These are phyloP conservation scores for Diaporthe velutina DNA, from an alignment of 2,329 filamentous ascomycete species.

Conservation along the genomic window DNA sequence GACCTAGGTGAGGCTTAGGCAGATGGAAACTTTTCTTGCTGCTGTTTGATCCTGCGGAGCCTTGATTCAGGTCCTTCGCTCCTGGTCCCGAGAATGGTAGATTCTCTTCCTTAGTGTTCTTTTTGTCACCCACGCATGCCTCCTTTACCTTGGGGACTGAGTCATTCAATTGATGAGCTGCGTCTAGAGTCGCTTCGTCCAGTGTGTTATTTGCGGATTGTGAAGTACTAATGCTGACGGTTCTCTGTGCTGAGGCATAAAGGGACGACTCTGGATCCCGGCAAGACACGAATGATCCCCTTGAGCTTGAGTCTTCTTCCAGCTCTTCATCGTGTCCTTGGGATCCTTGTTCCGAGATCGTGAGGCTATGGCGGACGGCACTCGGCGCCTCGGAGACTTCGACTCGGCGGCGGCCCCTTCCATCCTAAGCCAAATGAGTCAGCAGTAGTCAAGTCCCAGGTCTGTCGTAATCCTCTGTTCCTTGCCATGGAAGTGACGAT, in stretches of 20 bases:
- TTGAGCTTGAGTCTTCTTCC: not conserved
- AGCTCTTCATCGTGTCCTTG: not conserved
- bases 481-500: accelerated
- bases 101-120: too few species aligned
- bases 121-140: not conserved
- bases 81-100: not conserved
- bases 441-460: not conserved
- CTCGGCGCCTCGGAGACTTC: not conserved
- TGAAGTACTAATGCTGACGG: too few species aligned
- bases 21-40: not conserved
- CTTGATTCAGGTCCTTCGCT: too few species aligned
- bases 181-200: not conserved
- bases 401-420: not conserved
- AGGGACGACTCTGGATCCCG: not conserved
- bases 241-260: not conserved
- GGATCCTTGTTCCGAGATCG: too few species aligned
- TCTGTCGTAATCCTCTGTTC: accelerated
- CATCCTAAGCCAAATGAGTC: not conserved
- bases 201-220: too few species aligned
- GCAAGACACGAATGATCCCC: not conserved
- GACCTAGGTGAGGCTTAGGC: accelerated
- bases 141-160: too few species aligned
- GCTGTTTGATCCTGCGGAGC: not conserved
- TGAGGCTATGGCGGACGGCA: too few species aligned
- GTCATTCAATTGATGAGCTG: too few species aligned